Evolutionary conservation across 257 asterid genomes (phyloP).

Genomic region (Asclepias syriaca): DNA sequence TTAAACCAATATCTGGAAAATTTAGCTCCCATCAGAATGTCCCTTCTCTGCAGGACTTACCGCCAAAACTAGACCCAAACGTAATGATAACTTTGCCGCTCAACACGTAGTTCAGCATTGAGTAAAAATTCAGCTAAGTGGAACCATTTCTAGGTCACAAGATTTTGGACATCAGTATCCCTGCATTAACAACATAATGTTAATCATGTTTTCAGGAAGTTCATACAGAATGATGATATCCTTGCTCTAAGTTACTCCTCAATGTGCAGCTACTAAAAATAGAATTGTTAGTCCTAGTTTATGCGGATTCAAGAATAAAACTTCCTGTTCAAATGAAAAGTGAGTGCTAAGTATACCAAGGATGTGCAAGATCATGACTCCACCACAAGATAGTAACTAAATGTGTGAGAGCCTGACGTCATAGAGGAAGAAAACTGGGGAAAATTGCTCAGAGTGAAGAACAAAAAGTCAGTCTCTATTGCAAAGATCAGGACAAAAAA

Average conservation of each 20-base stretch:
- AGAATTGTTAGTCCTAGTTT: not conserved
- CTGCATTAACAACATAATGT: constrained; percentile 6
- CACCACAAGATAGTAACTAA: not conserved
- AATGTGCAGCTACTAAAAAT: not conserved
- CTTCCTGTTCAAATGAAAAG: not conserved
- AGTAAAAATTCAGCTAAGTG: not conserved
- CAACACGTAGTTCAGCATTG: constrained; percentile 1
- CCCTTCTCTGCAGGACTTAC: not conserved
- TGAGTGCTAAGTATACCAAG: not conserved
- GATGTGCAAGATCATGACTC: not conserved
- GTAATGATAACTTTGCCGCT: not conserved
- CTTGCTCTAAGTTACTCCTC: not conserved
- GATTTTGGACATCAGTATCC: not conserved
- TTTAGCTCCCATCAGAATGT: not conserved
- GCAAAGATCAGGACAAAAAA: not conserved
- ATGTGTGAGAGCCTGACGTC: not conserved
- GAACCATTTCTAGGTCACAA: not conserved
- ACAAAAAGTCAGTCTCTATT: not conserved
- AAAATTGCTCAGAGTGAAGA: not conserved
- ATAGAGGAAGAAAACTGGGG: not conserved
- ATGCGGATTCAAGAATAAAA: not conserved
- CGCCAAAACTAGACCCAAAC: not conserved
- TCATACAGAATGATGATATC: not conserved
- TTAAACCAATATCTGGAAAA: not conserved
- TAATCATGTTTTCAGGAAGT: not conserved